Evolutionary conservation across 129 eudicot species (phyloP), one percentile per base, ranked within the genome.

Genomic region (Mikania micrantha): DNA sequence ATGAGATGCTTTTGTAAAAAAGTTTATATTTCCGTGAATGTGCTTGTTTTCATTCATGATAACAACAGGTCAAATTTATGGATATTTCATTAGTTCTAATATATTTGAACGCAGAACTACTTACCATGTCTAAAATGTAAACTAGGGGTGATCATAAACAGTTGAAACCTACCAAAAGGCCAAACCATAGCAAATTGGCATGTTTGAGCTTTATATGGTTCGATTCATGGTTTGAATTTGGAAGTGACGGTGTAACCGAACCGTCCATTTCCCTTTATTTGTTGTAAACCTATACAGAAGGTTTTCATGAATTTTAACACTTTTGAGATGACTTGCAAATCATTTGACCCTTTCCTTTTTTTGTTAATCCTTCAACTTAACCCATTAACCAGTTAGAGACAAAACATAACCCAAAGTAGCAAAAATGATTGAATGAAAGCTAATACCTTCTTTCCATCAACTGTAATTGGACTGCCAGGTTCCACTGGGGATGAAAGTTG

Each of bases 361-460:
- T 17, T 7, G 27, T 49, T 49, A 19, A 19, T 17, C 28, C 8
- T 48, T 20, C 57, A 49, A 7, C 57, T n/a, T 15, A 20, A 49
- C 8, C 50, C 56, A 48, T 48, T 53, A 25, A 24, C 34, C 34
- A 0, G 34, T 53, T 53, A 24, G 32, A 19, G 32, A 11, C 24
- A 44, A 4, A 44, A 44, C 20, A 53, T 53, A 22, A 25, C 34
- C 60, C 6, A 9, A 22, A 22, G n/a, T n/a, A n/a, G n/a, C n/a
- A n/a, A n/a, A n/a, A n/a, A n/a, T n/a, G n/a, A n/a, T n/a, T n/a
- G n/a, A n/a, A 2, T n/a, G 17, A 56, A 15, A 45, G 41, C 47
- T 35, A 4, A 39, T 31, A 90, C 97, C 97, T 87, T 90, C 70
- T 85, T 87, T 66, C 92, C 97, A 71, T 84, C 90, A 68, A 87